These are phyloP conservation scores for Lactuca saligna DNA, from an alignment of 129 eudicot genomes.

Conservation along the genomic window DNA sequence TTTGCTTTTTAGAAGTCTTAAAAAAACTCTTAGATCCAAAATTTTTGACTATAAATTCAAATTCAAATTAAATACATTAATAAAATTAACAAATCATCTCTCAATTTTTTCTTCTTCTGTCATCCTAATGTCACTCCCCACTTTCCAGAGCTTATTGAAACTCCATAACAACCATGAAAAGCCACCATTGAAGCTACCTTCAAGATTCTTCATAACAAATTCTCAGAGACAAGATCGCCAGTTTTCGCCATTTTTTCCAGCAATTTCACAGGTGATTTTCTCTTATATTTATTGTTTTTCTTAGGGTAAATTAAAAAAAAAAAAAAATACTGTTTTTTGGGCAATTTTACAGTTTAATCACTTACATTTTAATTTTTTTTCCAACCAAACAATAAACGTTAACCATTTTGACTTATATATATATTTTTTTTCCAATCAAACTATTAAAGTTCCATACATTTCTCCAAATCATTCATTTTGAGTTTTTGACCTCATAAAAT, in stretches of 20 bases:
- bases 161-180: constrained; percentile 21
- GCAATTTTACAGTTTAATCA: not conserved
- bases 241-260: constrained; percentile 40
- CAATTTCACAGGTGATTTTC: constrained; percentile 52
- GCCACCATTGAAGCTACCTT: constrained; percentile 22
- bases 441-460: no score
- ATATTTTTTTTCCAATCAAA: no score
- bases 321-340: not conserved
- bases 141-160: constrained; percentile 35
- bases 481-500: no score
- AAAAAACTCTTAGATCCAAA: constrained; percentile 3
- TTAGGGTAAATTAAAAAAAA: no score
- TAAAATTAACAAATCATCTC: constrained; percentile 11
- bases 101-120: constrained; percentile 4
- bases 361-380: not conserved
- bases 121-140: constrained; percentile 37
- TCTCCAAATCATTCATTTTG: no score
- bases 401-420: no score
- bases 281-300: not conserved
- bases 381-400: no score
- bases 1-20: constrained; percentile 33
- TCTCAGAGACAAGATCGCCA: constrained; percentile 40
- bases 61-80: not conserved
- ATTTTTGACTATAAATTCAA: constrained; percentile 12
- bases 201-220: constrained; percentile 36